Conservation (phyloP, 257 asterid genomes). For the Jacaranda copaia region DNA sequence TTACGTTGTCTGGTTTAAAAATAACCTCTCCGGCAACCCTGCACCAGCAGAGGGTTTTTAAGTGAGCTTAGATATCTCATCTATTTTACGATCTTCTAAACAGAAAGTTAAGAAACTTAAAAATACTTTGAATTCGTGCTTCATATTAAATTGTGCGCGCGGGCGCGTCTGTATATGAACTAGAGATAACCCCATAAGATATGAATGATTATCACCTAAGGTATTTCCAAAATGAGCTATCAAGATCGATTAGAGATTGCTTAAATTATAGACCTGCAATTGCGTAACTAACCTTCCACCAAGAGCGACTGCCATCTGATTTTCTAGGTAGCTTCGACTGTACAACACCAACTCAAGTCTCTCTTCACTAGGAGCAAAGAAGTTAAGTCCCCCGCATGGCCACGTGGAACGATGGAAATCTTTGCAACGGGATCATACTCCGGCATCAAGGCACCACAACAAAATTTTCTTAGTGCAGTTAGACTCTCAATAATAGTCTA, state of each 20-base stretch:
- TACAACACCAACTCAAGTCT: constrained; percentile 96
- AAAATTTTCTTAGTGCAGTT: neutral
- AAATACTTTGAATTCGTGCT: no score
- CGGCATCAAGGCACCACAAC: constrained; percentile 92
- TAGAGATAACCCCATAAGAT: neutral
- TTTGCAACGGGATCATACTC: constrained; percentile 99
- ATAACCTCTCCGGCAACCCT: constrained; percentile 96
- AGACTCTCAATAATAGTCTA: neutral
- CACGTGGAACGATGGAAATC: constrained; percentile 98
- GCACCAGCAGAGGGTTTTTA: constrained; percentile 22
- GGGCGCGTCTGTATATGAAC: no score
- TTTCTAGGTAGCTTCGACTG: constrained; percentile 96
- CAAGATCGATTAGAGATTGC: neutral
- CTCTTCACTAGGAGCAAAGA: constrained; percentile 99
- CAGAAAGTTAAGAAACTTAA: no score
- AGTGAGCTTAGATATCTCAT: neutral
- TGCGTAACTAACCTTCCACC: constrained; percentile 84
- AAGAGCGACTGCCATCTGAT: constrained; percentile 98
- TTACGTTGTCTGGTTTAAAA: constrained; percentile 82
- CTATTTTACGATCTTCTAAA: no score
- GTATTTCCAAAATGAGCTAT: neutral
- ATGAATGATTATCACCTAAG: neutral
- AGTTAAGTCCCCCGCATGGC: constrained; percentile 99
- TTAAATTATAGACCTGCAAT: neutral
- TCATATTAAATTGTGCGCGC: no score